phyloP scores from a whole-genome alignment of 2,329 filamentous ascomycete genomes.

The Hypomyces rosellus region DNA sequence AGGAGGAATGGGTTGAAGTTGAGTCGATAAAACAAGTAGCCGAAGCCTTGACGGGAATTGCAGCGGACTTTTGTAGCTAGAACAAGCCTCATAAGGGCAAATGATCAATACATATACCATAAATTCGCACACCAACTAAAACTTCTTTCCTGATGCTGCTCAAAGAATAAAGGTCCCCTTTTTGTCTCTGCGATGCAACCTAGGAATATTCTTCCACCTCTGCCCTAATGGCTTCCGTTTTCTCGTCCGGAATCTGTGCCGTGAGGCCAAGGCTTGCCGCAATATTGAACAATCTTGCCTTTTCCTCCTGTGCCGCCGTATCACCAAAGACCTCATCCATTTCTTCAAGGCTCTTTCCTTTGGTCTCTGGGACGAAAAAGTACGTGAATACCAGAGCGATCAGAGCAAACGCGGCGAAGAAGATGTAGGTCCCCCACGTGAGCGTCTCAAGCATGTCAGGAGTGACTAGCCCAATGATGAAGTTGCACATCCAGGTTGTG shows the following conservation, averaged over 20 bases:
- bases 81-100: background rate
- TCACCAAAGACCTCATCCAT: conserved; percentile 46
- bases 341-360: conserved; percentile 47
- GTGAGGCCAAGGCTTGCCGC: conserved; percentile 22
- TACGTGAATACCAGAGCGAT: conserved; percentile 44
- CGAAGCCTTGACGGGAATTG: conserved; percentile 20
- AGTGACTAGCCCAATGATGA: conserved; percentile 30
- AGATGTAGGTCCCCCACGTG: conserved; percentile 49
- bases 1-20: conserved; percentile 44
- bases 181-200: background rate
- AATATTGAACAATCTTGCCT: conserved; percentile 19
- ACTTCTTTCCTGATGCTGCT: background rate
- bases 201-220: conserved; percentile 9
- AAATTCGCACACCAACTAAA: too few species aligned
- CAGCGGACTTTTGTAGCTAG: conserved; percentile 24
- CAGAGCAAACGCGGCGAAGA: conserved; percentile 51
- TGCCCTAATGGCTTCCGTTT: conserved; percentile 10
- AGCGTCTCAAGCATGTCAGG: conserved; percentile 47
- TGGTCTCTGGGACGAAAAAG: conserved; percentile 54
- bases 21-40: conserved; percentile 34
- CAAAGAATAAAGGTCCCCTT: background rate
- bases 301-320: conserved; percentile 30
- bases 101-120: background rate
- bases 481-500: conserved; percentile 35
- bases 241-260: conserved; percentile 15